A percentile compares a stretch with the other conserved stretches of the same genome.
phyloP scores from a whole-genome alignment of 345 rosid genomes.

The Melaleuca alternifolia region DNA sequence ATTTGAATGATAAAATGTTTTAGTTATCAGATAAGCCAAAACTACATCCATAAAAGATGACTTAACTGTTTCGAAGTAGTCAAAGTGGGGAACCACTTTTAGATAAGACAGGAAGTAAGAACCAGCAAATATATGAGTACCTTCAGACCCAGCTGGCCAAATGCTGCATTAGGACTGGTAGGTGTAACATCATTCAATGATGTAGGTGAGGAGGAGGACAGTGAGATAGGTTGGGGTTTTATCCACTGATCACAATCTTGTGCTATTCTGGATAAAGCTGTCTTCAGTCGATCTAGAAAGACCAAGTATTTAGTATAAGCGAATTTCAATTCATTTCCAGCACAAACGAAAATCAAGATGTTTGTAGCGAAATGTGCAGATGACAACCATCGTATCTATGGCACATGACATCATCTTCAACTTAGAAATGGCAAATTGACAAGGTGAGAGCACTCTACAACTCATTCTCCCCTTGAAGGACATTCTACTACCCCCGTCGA shows the following conservation, averaged over 20 bases:
- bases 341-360: neutral
- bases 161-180: slow-evolving; percentile 39
- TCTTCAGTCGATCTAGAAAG: slow-evolving; percentile 73
- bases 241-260: slow-evolving; percentile 97
- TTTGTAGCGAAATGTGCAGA: neutral
- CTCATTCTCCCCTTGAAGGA: neutral
- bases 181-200: slow-evolving; percentile 59
- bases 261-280: slow-evolving; percentile 63
- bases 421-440: neutral
- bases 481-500: neutral
- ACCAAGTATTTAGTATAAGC: neutral
- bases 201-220: slow-evolving; percentile 39
- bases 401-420: neutral
- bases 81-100: neutral
- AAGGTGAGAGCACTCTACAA: neutral
- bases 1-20: neutral
- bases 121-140: slow-evolving; percentile 20
- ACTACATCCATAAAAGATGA: neutral
- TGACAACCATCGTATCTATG: neutral
- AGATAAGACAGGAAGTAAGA: neutral
- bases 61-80: neutral
- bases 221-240: slow-evolving; percentile 43
- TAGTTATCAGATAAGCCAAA: neutral
- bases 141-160: slow-evolving; percentile 61
- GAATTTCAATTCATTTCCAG: neutral